Conservation (phyloP, 306 rosid species). For the Begonia fuchsioides region DNA sequence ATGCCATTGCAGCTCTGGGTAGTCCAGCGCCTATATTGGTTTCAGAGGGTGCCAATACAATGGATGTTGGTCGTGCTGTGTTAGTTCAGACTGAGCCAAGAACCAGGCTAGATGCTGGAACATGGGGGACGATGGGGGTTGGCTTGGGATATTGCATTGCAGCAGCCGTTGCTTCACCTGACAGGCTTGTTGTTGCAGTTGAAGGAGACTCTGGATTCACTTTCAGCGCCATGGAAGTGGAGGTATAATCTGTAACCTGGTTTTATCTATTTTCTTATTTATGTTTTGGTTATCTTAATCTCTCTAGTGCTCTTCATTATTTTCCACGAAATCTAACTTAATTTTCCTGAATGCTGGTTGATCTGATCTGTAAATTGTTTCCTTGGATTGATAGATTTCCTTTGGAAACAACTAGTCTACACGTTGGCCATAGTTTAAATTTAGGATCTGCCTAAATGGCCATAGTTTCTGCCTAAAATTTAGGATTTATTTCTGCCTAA, state of each 20-base stretch:
- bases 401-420: too few species aligned
- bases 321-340: too few species aligned
- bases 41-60: constrained; percentile 56
- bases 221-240: constrained; percentile 96
- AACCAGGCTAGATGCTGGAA: constrained; percentile 60
- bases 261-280: too few species aligned
- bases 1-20: constrained; percentile 25
- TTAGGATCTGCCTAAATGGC: too few species aligned
- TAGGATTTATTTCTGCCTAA: too few species aligned
- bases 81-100: constrained; percentile 52
- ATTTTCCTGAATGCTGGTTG: too few species aligned
- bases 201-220: constrained; percentile 98
- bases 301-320: too few species aligned
- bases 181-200: constrained; percentile 69
- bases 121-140: constrained; percentile 87
- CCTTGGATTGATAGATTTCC: too few species aligned
- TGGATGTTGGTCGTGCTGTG: constrained; percentile 49
- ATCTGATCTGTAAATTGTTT: too few species aligned
- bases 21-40: constrained; percentile 47
- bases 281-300: too few species aligned
- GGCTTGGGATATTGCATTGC: constrained; percentile 98
- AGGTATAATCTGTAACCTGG: constrained; percentile 30
- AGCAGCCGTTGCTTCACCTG: constrained; percentile 76
- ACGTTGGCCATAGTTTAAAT: too few species aligned
- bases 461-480: too few species aligned